phyloP scores from a whole-genome alignment of 2,329 filamentous ascomycete genomes.

The Fusarium nurragi region DNA sequence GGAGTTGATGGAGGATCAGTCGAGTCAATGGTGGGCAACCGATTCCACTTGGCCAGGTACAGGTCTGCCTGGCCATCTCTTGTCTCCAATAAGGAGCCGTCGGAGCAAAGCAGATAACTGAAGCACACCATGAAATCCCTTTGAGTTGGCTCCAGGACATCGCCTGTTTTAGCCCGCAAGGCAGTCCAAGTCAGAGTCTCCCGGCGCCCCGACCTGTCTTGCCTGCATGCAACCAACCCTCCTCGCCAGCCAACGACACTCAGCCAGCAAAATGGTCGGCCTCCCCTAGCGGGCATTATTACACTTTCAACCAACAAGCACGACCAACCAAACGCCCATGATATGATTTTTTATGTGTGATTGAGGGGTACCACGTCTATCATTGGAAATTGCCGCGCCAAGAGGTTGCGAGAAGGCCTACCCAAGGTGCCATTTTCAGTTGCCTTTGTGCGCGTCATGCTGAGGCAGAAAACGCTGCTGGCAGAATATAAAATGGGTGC shows the following conservation, averaged over 20 bases:
- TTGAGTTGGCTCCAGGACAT: conserved; percentile 18
- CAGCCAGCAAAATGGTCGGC: conserved; percentile 21
- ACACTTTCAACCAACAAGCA: conserved; percentile 33
- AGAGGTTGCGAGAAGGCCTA: conserved; percentile 4
- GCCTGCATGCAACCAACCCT: conserved; percentile 23
- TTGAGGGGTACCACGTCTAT: conserved; percentile 15
- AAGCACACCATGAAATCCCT: conserved; percentile 2
- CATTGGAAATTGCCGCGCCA: conserved; percentile 20
- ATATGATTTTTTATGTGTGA: conserved; percentile 3
- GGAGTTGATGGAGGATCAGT: not conserved
- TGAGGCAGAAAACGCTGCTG: not conserved
- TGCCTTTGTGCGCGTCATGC: not conserved
- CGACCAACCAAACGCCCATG: conserved; percentile 23
- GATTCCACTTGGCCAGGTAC: conserved; percentile 24
- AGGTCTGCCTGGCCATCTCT: not conserved
- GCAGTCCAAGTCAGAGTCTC: conserved; percentile 10
- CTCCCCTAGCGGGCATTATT: conserved; percentile 31
- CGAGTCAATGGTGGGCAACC: not conserved
- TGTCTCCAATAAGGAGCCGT: conserved; percentile 17
- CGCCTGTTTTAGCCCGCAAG: not conserved
- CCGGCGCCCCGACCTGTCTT: not conserved
- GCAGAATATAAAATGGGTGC: conserved; percentile 18
- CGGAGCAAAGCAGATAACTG: conserved; percentile 6
- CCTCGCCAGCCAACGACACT: conserved; percentile 14
- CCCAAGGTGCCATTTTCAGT: conserved; percentile 5